Percentiles rank a stretch among this genome's conserved stretches.
phyloP scores from a whole-genome alignment of 441 rosid species.

The Biscutella auriculata region DNA sequence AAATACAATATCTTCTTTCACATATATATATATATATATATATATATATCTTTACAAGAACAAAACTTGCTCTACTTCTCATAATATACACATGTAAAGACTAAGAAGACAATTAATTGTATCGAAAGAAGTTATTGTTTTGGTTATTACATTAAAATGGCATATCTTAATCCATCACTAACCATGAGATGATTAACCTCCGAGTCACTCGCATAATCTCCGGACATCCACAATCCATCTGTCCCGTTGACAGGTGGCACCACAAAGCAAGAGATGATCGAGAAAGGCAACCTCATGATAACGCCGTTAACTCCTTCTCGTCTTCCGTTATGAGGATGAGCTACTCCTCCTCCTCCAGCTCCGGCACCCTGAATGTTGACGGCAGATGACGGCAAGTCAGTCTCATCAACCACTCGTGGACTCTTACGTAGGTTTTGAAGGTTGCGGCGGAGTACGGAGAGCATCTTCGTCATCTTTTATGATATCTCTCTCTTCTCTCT shows the following conservation, averaged over 20 bases:
- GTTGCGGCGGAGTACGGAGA: slow-evolving; percentile 23
- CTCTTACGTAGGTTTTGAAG: slow-evolving; percentile 45
- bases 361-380: slow-evolving; percentile 4
- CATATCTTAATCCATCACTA: slow-evolving; percentile 79
- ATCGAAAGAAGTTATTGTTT: too few relatives aligned
- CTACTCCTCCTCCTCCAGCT: not conserved
- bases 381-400: slow-evolving; percentile 21
- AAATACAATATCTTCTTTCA: too few relatives aligned
- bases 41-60: too few relatives aligned
- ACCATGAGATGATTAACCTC: slow-evolving; percentile 86
- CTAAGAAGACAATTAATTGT: too few relatives aligned
- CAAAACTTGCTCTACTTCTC: too few relatives aligned
- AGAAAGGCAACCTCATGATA: slow-evolving; percentile 23
- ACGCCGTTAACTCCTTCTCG: slow-evolving; percentile 17
- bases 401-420: slow-evolving; percentile 64
- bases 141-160: slow-evolving; percentile 57
- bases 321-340: slow-evolving; percentile 11
- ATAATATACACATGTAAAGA: too few relatives aligned
- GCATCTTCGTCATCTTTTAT: slow-evolving; percentile 32
- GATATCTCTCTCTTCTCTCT: too few relatives aligned
- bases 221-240: slow-evolving; percentile 63
- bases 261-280: slow-evolving; percentile 49
- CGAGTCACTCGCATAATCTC: slow-evolving; percentile 44
- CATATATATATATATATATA: too few relatives aligned
- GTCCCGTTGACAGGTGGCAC: slow-evolving; percentile 45